Conservation (phyloP, 495 filamentous ascomycete species). For the Tuber indicum region DNA sequence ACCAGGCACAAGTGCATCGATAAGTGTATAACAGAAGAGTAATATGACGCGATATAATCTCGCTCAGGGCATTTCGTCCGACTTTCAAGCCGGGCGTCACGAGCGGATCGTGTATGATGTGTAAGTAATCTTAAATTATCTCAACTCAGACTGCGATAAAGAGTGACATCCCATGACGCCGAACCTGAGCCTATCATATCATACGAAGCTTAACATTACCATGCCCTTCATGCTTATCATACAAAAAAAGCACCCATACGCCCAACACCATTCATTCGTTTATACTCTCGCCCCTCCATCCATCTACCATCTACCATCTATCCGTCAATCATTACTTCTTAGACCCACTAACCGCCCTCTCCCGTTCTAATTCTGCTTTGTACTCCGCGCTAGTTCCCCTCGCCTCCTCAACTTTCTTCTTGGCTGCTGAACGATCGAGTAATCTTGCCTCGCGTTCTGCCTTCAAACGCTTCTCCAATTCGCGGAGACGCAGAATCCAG, state of each 20-base stretch:
- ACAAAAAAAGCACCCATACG: slow-evolving; percentile 2
- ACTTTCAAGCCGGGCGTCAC: too few species aligned
- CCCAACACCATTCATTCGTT: slow-evolving; percentile 1
- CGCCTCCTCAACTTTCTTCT: slow-evolving; percentile 77
- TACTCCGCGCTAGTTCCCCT: slow-evolving; percentile 70
- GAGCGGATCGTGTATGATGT: background rate
- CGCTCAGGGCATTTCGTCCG: too few species aligned
- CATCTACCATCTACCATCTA: background rate
- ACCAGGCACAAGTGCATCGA: background rate
- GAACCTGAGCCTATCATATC: background rate
- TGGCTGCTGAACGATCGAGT: slow-evolving; percentile 73
- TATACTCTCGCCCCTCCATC: background rate
- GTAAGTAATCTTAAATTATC: slow-evolving; percentile 8
- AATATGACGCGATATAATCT: too few species aligned
- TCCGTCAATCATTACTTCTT: slow-evolving; percentile 8
- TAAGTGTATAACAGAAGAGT: slow-evolving; percentile 3
- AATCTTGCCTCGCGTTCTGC: slow-evolving; percentile 81
- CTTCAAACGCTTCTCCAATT: slow-evolving; percentile 82
- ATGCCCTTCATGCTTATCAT: background rate
- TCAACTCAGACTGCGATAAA: background rate
- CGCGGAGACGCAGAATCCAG: slow-evolving; percentile 76
- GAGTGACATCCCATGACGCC: slow-evolving; percentile 3
- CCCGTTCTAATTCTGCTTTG: slow-evolving; percentile 60
- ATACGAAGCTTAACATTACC: background rate
- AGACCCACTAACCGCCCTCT: slow-evolving; percentile 44